Base-by-base conservation (phyloP, 1,284 basidiomycete species). In the Boletus mariae region DNA sequence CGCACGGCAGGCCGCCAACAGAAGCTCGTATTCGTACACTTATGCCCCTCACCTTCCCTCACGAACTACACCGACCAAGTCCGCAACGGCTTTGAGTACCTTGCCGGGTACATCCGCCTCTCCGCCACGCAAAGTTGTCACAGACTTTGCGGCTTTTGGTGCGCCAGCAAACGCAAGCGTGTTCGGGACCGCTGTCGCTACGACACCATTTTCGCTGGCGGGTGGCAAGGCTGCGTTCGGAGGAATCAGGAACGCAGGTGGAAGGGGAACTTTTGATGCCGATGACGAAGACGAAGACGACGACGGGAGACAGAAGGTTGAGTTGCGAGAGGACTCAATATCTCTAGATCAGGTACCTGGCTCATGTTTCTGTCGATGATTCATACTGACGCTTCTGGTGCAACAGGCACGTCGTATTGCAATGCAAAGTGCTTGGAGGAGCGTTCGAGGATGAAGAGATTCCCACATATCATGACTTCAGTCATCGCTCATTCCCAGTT, bases 141-240 rank as follows among this genome's bases (percentile, higher is more conserved):
- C 84, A 25, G 90, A 93, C 63, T 97, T 97, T 72, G 90, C 92
- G 46, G 79, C 92, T 0, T 97, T 97, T 65, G 89, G 90, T n/a
- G 88, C 88, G 8, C 79, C 85, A 2, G 78, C 83, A 54, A 80
- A 78, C 15, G 79, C 82, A 1, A 90, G 87, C 61, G 87, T 92
- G 29, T 91, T 90, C 60, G 85, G 84, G 26, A 91, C 90, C 2
- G 87, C 87, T 12, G 89, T 94, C 8, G 83, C 85, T 23, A 76
- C 82, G 6, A 83, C 85, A 15, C 89, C 86, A 5, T 91, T 90
- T 72, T 90, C 86, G 20, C 73, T 90, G 51, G 89, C 89, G 4
- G 87, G 88, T 17, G 84, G 86, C 31, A 86, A 84, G 69, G 88
- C 89, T 20, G 88, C 89, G 6, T 91, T 91, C 70, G 87, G 86